Evolutionary conservation across 1,139 yeast genomes (phyloP).

Genomic region (Kurtzmaniella quercitrusa): DNA sequence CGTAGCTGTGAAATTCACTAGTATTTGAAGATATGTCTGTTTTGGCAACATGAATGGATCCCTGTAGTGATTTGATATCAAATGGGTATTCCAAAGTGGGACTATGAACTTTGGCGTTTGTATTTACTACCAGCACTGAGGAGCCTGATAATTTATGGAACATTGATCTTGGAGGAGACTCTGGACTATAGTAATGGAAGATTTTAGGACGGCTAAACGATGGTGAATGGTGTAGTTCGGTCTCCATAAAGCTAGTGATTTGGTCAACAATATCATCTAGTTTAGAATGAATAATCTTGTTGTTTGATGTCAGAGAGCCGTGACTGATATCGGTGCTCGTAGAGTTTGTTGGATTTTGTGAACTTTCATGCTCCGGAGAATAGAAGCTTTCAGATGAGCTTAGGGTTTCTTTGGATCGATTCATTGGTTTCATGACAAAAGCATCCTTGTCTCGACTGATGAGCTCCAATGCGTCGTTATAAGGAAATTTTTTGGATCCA

Average conservation of each 20-base stretch:
- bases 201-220: slow-evolving; percentile 1
- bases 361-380: neutral
- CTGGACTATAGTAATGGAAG: neutral
- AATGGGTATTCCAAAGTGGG: slow-evolving; percentile 2
- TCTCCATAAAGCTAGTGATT: slow-evolving; percentile 17
- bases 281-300: neutral
- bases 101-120: slow-evolving; percentile 12
- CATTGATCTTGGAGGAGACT: neutral
- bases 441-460: neutral
- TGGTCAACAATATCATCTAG: slow-evolving; percentile 28
- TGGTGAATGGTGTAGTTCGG: slow-evolving; percentile 5
- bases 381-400: slow-evolving; percentile 4
- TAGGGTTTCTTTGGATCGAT: slow-evolving; percentile 27
- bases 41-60: slow-evolving; percentile 15
- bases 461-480: neutral
- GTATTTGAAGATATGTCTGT: slow-evolving; percentile 4
- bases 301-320: neutral
- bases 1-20: neutral
- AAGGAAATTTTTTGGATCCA: neutral
- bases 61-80: slow-evolving; percentile 24
- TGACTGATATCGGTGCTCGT: neutral
- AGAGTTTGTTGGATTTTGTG: neutral
- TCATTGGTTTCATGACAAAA: slow-evolving; percentile 23
- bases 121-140: slow-evolving; percentile 17
- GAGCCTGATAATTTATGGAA: neutral